phyloP scores from a whole-genome alignment of 176 grass and related monocot genomes.

The Leersia perrieri region DNA sequence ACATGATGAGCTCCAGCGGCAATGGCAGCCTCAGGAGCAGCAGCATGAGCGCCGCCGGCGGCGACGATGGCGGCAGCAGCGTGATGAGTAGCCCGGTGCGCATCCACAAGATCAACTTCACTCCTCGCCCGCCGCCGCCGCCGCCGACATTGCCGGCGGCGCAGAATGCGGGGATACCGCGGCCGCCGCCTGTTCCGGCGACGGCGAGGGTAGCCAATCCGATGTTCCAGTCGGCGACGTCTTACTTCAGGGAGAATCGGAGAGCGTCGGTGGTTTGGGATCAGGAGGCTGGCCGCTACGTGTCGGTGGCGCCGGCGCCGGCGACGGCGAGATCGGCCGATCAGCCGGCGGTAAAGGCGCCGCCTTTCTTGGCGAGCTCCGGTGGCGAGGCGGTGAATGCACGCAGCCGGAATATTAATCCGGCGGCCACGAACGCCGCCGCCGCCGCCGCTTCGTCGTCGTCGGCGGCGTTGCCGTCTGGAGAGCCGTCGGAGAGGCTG shows the following conservation, averaged over 20 bases:
- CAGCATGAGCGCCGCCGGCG: conserved; percentile 49
- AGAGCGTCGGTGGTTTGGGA: conserved; percentile 83
- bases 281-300: conserved; percentile 81
- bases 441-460: background rate
- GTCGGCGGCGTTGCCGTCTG: conserved; percentile 27
- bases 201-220: conserved; percentile 40
- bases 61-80: conserved; percentile 46
- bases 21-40: conserved; percentile 62
- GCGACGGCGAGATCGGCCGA: conserved; percentile 13
- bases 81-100: conserved; percentile 67
- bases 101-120: conserved; percentile 28
- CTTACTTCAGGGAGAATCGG: conserved; percentile 52
- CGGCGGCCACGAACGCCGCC: conserved; percentile 7
- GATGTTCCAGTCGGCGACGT: conserved; percentile 62
- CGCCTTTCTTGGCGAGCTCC: conserved; percentile 45
- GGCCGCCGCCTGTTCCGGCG: background rate
- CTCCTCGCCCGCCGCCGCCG: conserved; percentile 31
- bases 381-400: conserved; percentile 21
- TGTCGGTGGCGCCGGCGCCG: conserved; percentile 33
- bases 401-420: conserved; percentile 13
- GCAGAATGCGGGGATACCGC: background rate
- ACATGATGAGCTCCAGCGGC: conserved; percentile 57
- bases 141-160: background rate
- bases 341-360: conserved; percentile 23
- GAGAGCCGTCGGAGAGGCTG: conserved; percentile 44